Conservation (phyloP, 2,329 filamentous ascomycete genomes). For the Penicillium aurantiogriseum region DNA sequence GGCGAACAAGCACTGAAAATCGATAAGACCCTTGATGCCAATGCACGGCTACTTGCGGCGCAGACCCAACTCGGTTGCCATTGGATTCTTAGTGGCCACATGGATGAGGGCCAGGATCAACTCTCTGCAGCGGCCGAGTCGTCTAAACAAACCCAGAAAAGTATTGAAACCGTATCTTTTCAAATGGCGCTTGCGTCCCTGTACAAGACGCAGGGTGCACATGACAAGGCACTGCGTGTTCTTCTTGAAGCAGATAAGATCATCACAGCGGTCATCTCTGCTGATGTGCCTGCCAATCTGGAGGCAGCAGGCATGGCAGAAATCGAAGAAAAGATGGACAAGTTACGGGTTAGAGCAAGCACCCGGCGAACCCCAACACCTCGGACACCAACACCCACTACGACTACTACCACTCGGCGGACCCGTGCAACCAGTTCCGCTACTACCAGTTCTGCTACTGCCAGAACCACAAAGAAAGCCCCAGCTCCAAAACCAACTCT, state of each 20-base stretch:
- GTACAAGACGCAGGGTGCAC: constrained; percentile 48
- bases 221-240: constrained; percentile 48
- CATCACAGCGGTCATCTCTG: constrained; percentile 42
- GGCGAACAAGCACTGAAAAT: constrained; percentile 79
- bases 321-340: constrained; percentile 45
- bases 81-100: constrained; percentile 51
- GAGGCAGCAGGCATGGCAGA: constrained; percentile 32
- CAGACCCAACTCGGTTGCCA: constrained; percentile 49
- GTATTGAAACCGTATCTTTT: constrained; percentile 53
- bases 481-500: constrained; percentile 16
- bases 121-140: constrained; percentile 58
- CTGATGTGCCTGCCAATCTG: constrained; percentile 30
- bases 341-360: constrained; percentile 37
- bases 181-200: constrained; percentile 46
- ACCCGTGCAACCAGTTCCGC: constrained; percentile 32
- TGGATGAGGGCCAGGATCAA: constrained; percentile 55
- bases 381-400: constrained; percentile 24
- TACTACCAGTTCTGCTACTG: constrained; percentile 22
- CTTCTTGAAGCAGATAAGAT: constrained; percentile 51
- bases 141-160: constrained; percentile 51
- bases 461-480: constrained; percentile 24
- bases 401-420: constrained; percentile 27
- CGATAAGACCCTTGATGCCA: constrained; percentile 65
- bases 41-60: constrained; percentile 52
- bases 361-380: constrained; percentile 26